phyloP scores from a whole-genome alignment of 306 rosid species.

The Hylodesmum podocarpum region DNA sequence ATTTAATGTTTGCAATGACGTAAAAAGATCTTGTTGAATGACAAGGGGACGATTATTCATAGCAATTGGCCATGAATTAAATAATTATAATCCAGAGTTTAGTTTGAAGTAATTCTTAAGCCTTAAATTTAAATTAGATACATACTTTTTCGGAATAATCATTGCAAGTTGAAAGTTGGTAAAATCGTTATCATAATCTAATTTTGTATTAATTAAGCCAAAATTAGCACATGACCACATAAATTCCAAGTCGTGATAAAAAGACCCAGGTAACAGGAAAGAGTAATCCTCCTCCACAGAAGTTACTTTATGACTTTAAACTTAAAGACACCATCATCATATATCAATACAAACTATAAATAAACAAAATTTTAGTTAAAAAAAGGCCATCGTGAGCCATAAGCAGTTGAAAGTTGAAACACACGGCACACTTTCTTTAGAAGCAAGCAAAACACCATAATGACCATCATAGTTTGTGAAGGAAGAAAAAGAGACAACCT shows the following conservation, averaged over 20 bases:
- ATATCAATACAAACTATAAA: not conserved
- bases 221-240: not conserved
- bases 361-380: not conserved
- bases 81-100: too few relatives aligned
- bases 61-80: too few relatives aligned
- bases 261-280: not conserved
- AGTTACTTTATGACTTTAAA: not conserved
- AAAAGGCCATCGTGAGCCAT: not conserved
- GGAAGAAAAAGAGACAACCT: not conserved
- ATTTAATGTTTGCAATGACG: not conserved
- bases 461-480: not conserved
- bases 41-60: too few relatives aligned
- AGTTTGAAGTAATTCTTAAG: too few relatives aligned
- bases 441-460: constrained; percentile 29
- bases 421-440: constrained; percentile 16
- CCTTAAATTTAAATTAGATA: too few relatives aligned
- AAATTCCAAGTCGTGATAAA: not conserved
- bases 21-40: not conserved
- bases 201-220: not conserved
- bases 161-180: too few relatives aligned
- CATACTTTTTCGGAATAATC: too few relatives aligned
- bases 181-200: too few relatives aligned
- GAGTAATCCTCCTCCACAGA: not conserved
- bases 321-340: constrained; percentile 10
- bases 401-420: not conserved